Evolutionary conservation across 805 yeast genomes (phyloP).

Genomic region (Cyberlindnera japonica): DNA sequence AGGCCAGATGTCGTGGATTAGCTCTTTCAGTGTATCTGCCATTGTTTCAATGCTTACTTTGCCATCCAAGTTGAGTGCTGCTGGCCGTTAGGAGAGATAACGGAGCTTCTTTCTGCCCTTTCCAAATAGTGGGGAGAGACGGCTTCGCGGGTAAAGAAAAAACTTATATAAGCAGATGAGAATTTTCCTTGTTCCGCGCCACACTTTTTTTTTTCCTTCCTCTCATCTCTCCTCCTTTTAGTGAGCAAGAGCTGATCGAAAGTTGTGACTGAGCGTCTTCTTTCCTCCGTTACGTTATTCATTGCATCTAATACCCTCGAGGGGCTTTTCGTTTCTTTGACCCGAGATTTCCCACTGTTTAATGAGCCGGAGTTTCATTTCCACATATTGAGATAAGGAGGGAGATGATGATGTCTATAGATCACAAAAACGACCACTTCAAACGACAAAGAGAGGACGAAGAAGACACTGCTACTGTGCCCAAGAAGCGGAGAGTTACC

Average conservation of each 20-base stretch:
- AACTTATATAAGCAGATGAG: conserved; percentile 4
- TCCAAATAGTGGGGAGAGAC: not conserved
- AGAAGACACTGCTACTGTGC: conserved; percentile 7
- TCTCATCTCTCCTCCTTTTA: not conserved
- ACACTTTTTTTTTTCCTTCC: not conserved
- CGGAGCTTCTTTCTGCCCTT: not conserved
- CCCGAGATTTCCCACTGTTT: too few species aligned
- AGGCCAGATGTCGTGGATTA: conserved; percentile 16
- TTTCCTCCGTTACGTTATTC: too few species aligned
- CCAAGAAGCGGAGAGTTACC: conserved; percentile 11
- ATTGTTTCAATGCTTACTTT: too few species aligned
- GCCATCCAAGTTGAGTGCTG: not conserved
- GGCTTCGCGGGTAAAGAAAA: not conserved
- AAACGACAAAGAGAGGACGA: conserved; percentile 25
- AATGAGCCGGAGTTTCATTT: too few species aligned
- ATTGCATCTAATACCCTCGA: too few species aligned
- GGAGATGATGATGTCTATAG: conserved; percentile 29
- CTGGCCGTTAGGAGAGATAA: not conserved
- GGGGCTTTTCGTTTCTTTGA: too few species aligned
- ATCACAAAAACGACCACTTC: conserved; percentile 25
- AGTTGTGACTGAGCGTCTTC: too few species aligned
- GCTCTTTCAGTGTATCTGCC: conserved; percentile 6
- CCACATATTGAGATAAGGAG: not conserved
- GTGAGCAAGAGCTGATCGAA: too few species aligned
- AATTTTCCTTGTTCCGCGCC: conserved; percentile 6